Base-by-base conservation (phyloP, 1,284 basidiomycete species). In the Tylopilus sp. region DNA sequence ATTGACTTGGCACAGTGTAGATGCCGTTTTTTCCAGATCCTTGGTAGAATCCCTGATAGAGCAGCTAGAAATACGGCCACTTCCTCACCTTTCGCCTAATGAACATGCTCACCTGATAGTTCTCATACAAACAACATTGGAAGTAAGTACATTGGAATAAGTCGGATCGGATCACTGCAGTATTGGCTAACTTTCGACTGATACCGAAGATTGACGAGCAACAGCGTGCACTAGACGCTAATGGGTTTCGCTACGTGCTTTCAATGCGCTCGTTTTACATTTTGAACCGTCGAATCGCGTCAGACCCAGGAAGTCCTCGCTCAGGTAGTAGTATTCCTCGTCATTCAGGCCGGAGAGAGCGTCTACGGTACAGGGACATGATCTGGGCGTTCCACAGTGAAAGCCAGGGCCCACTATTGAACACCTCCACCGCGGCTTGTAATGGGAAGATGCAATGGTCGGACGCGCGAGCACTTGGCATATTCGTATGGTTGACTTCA, bases 321-420 rank as follows among this genome's bases (percentile, higher is more conserved):
- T 76, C 79, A 7, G 71, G 70, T 0, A 54, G 62, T 22, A 59
- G 65, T 1, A 64, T 74, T 11, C 72, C 74, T 13, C 74, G 73
- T 39, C 72, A 73, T 55, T 75, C 78, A 31, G 78, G 78, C 32
- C 77, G 81, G 53, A 76, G 90, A 61, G 82, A 85, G 57, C 84
- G 91, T 15, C 76, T 96, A 46, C 84, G 91, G 20, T 95, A 91
- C 69, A 84, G 94, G 35, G 95, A 98, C 68, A 92, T 95, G 74
- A 80, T 96, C 10, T 98, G 94, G 94, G 95, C 94, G 0, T 94
- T 89, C 63, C 90, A 96, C 65, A 97, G 94, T 66, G 90, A 96
- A 68, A 91, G 85, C 62, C 94, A 98, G 64, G 91, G 90, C 22
- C 71, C 96, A 35, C 72, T 98, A 14, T 69, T 98, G 32, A 77